Percentiles rank a stretch among this genome's conserved stretches.
Evolutionary conservation across 495 filamentous ascomycete species (phyloP).

Genomic region (Neurospora sp.): DNA sequence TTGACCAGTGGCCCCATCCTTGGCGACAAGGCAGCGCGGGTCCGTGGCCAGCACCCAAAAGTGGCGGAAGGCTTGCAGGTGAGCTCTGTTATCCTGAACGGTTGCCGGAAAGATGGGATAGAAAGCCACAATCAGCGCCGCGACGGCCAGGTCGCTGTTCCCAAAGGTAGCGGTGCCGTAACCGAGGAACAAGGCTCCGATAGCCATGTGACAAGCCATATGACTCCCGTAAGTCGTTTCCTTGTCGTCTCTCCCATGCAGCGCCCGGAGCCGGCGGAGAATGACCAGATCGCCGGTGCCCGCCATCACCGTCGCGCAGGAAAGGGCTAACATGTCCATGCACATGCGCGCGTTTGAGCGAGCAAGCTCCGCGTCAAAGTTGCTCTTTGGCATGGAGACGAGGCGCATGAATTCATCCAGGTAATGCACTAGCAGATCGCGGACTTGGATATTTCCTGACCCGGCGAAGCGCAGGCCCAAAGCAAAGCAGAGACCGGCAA

Average conservation of each 20-base stretch:
- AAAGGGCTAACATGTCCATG: slow-evolving; percentile 73
- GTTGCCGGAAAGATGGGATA: slow-evolving; percentile 86
- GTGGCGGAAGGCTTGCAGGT: slow-evolving; percentile 94
- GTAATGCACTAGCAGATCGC: slow-evolving; percentile 74
- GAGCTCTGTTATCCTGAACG: slow-evolving; percentile 85
- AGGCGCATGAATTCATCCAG: slow-evolving; percentile 81
- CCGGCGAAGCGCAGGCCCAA: slow-evolving; percentile 81
- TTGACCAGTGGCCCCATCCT: slow-evolving; percentile 72
- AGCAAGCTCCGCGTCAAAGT: slow-evolving; percentile 73
- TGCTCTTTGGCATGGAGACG: slow-evolving; percentile 51
- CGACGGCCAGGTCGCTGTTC: slow-evolving; percentile 78
- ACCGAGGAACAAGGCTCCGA: slow-evolving; percentile 84
- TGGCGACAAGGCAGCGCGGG: slow-evolving; percentile 73
- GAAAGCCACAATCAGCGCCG: slow-evolving; percentile 79
- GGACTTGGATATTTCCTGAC: slow-evolving; percentile 58
- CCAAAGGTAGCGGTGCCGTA: slow-evolving; percentile 87
- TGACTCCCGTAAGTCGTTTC: slow-evolving; percentile 90
- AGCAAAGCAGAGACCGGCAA: slow-evolving; percentile 78
- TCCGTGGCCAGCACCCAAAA: slow-evolving; percentile 95
- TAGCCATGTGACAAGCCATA: slow-evolving; percentile 82
- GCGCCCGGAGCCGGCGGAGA: slow-evolving; percentile 77
- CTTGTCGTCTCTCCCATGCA: slow-evolving; percentile 78
- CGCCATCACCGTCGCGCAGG: slow-evolving; percentile 84
- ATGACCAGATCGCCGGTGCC: slow-evolving; percentile 83
- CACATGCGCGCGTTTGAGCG: slow-evolving; percentile 79